A percentile compares a stretch with the other conserved stretches of the same genome.
phyloP scores from a whole-genome alignment of 1,139 yeast genomes.

The Yamadazyma blattariae region DNA sequence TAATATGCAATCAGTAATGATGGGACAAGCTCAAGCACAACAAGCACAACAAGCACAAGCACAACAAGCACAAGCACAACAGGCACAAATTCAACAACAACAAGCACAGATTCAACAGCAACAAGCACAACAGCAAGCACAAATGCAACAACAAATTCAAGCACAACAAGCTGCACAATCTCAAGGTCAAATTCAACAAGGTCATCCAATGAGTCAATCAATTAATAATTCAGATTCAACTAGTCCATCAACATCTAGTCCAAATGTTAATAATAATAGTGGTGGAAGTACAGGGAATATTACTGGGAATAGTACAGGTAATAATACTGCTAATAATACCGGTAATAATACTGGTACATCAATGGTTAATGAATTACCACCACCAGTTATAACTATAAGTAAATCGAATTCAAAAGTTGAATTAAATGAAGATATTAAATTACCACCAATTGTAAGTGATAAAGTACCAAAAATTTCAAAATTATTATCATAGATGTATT shows the following conservation, averaged over 20 bases:
- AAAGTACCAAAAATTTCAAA: conserved; percentile 33
- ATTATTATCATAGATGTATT: conserved; percentile 20
- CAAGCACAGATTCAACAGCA: conserved; percentile 7
- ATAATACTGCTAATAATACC: too few relatives aligned
- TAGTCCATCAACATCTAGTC: background rate
- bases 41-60: background rate
- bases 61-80: background rate
- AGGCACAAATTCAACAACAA: background rate
- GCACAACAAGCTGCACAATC: conserved; percentile 4
- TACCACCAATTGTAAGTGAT: conserved; percentile 22
- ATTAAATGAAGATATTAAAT: conserved; percentile 18
- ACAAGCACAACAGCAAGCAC: conserved; percentile 7
- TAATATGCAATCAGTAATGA: background rate
- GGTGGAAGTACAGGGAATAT: too few relatives aligned
- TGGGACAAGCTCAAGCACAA: background rate
- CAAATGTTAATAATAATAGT: too few relatives aligned
- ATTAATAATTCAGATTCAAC: conserved; percentile 2
- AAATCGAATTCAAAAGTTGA: background rate
- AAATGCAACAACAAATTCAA: background rate
- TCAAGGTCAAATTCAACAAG: background rate
- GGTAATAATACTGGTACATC: too few relatives aligned
- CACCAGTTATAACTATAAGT: background rate
- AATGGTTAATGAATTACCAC: too few relatives aligned
- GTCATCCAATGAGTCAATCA: conserved; percentile 4
- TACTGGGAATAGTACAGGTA: too few relatives aligned